Evolutionary conservation across 176 grass and related monocot genomes (phyloP).

Genomic region (Elymus sibiricus): DNA sequence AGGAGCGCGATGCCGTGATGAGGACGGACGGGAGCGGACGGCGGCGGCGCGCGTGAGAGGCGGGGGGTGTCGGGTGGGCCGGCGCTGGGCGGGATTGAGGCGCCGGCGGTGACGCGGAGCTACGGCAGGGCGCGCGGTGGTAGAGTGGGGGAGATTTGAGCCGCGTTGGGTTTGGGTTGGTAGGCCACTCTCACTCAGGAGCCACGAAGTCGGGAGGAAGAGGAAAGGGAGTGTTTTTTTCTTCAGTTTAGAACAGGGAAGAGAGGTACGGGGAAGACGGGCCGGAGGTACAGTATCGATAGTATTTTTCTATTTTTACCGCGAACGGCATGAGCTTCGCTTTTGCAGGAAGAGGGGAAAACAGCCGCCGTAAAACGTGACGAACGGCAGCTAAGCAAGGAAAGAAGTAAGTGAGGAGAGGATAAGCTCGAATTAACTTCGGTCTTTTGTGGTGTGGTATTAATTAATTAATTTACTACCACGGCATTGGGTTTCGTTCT

Average conservation of each 20-base stretch:
- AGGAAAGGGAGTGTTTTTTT: not conserved
- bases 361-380: not conserved
- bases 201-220: not conserved
- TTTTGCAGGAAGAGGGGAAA: too few species aligned
- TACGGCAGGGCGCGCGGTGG: not conserved
- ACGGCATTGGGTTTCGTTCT: too few species aligned
- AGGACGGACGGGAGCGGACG: not conserved
- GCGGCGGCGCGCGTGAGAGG: not conserved
- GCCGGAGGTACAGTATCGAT: not conserved
- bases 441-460: too few species aligned
- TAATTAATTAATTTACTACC: too few species aligned
- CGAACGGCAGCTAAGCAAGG: not conserved
- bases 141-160: not conserved
- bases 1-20: not conserved
- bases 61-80: not conserved
- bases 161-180: slow-evolving; percentile 10
- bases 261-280: not conserved
- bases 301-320: not conserved
- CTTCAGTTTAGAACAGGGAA: not conserved
- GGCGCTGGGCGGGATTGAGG: not conserved
- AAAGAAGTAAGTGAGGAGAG: not conserved
- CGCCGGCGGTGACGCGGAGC: not conserved
- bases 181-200: not conserved
- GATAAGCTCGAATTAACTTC: too few species aligned
- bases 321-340: not conserved